phyloP scores from a whole-genome alignment of 345 rosid species.

The Gossypium mustelinum region DNA sequence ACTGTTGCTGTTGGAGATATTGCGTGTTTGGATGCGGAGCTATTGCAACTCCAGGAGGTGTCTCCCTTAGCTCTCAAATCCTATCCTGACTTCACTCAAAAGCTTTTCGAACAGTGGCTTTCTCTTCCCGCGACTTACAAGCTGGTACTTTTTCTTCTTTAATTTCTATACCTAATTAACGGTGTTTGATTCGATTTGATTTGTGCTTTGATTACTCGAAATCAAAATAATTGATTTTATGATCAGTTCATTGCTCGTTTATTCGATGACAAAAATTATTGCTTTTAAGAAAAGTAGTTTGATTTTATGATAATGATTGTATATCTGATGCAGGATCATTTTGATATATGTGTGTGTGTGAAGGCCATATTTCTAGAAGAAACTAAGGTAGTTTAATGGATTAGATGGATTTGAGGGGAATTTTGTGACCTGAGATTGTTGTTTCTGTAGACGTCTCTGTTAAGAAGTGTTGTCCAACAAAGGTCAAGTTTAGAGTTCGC shows the following conservation, averaged over 20 bases:
- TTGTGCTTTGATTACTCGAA: neutral
- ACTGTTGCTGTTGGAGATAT: conserved; percentile 43
- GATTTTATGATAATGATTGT: neutral
- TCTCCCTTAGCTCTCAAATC: conserved; percentile 74
- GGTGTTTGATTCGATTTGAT: neutral
- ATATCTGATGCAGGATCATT: neutral
- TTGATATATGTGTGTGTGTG: neutral
- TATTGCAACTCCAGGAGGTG: conserved; percentile 79
- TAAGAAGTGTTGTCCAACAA: neutral
- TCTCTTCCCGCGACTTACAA: conserved; percentile 76
- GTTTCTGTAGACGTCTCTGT: neutral
- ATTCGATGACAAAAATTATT: neutral
- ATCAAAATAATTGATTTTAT: neutral
- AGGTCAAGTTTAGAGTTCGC: neutral
- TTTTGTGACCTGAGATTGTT: neutral
- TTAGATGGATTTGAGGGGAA: neutral
- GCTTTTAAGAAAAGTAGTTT: neutral
- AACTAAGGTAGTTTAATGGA: conserved; percentile 4
- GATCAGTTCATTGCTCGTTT: conserved; percentile 6
- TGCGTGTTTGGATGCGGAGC: conserved; percentile 67
- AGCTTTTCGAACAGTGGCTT: conserved; percentile 93
- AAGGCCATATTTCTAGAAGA: neutral
- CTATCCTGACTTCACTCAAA: conserved; percentile 62
- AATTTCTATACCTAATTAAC: neutral
- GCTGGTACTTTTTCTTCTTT: conserved; percentile 40